A percentile compares a stretch with the other conserved stretches of the same genome.
Conservation (phyloP, 2,329 filamentous ascomycete genomes). For the Parafenestella ontariensis region DNA sequence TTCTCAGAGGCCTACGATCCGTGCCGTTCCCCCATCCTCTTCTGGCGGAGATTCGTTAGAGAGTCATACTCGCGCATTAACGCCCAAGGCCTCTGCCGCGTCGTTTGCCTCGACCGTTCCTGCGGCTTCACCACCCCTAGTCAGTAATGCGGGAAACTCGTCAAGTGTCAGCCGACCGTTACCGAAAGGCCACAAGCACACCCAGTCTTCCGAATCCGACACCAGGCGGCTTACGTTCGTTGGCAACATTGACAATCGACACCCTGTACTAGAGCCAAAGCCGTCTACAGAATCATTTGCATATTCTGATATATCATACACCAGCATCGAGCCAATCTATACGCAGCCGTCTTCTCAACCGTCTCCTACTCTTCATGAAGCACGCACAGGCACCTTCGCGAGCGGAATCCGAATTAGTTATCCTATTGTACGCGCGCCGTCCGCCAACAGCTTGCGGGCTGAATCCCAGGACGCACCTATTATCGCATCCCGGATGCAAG, state of each 20-base stretch:
- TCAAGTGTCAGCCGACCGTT: constrained; percentile 34
- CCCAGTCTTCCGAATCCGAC: constrained; percentile 37
- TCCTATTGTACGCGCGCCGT: constrained; percentile 46
- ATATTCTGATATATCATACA: constrained; percentile 45
- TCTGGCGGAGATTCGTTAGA: constrained; percentile 39
- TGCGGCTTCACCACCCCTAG: constrained; percentile 29
- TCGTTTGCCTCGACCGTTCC: constrained; percentile 44
- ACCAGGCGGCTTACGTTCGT: constrained; percentile 42
- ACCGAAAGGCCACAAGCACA: constrained; percentile 32
- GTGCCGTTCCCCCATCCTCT: constrained; percentile 48
- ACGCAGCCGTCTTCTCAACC: constrained; percentile 33
- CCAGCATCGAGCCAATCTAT: constrained; percentile 41
- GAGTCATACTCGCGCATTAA: constrained; percentile 44
- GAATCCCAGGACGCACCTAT: constrained; percentile 42
- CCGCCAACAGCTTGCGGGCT: constrained; percentile 46
- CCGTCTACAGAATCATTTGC: constrained; percentile 45
- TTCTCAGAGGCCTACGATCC: constrained; percentile 42
- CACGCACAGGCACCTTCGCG: constrained; percentile 41
- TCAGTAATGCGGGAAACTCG: constrained; percentile 37
- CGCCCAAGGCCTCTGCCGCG: constrained; percentile 45
- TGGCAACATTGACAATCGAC: constrained; percentile 38
- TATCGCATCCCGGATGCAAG: constrained; percentile 50
- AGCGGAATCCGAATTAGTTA: constrained; percentile 46
- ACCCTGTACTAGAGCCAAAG: constrained; percentile 35
- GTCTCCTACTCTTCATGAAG: constrained; percentile 45